Conservation (phyloP, 129 eudicot species). For the Erigeron canadensis region DNA sequence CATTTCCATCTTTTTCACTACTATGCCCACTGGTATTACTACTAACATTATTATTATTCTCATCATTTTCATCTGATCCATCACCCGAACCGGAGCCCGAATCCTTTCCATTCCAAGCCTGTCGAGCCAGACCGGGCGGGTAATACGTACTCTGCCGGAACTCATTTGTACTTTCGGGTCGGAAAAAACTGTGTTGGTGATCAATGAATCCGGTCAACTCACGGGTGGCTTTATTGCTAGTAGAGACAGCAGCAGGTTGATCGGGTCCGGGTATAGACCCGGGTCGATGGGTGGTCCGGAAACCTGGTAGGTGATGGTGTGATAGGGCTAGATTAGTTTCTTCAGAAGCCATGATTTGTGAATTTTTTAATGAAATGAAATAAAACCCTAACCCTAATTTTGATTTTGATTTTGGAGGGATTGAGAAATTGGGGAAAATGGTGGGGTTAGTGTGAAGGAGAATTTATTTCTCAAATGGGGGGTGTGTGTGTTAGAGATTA, state of each 20-base stretch:
- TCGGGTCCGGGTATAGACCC: slow-evolving; percentile 21
- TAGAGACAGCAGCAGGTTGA: slow-evolving; percentile 20
- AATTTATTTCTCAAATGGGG: not conserved
- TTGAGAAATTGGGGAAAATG: slow-evolving; percentile 5
- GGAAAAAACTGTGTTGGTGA: slow-evolving; percentile 33
- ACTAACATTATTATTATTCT: slow-evolving; percentile 24
- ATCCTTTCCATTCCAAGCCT: slow-evolving; percentile 45
- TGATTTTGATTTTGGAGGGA: not conserved
- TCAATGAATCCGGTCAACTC: slow-evolving; percentile 53
- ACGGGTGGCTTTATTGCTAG: slow-evolving; percentile 49
- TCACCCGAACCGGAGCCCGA: slow-evolving; percentile 27
- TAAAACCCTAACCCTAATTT: slow-evolving; percentile 34
- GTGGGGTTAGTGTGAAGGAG: slow-evolving; percentile 4
- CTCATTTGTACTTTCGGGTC: slow-evolving; percentile 31
- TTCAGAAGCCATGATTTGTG: slow-evolving; percentile 45
- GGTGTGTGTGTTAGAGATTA: too few species aligned
- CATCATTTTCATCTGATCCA: slow-evolving; percentile 34
- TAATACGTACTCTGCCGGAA: slow-evolving; percentile 47
- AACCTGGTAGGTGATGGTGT: slow-evolving; percentile 45
- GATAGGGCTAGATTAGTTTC: slow-evolving; percentile 47
- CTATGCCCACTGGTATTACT: slow-evolving; percentile 34
- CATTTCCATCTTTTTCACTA: slow-evolving; percentile 35
- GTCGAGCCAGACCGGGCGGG: slow-evolving; percentile 21
- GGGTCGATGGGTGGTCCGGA: slow-evolving; percentile 34
- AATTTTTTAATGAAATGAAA: not conserved